phyloP scores from a whole-genome alignment of 805 yeast genomes.

The Cyberlindnera euphorbiiphila region DNA sequence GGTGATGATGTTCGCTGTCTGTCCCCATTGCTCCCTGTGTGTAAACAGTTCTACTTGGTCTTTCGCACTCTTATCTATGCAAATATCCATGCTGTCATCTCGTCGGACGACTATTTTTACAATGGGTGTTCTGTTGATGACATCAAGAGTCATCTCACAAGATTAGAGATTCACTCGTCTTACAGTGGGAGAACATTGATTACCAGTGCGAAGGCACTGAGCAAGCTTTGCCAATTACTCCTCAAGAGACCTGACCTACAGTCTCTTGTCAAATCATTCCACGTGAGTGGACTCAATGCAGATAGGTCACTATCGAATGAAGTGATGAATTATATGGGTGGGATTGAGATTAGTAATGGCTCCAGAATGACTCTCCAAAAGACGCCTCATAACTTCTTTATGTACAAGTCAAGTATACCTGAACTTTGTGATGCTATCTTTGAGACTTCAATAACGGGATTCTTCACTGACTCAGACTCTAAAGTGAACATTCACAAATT shows the following conservation, averaged over 20 bases:
- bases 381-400: constrained; percentile 9
- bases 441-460: constrained; percentile 6
- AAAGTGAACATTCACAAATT: constrained; percentile 5
- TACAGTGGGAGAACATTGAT: constrained; percentile 7
- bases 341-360: constrained; percentile 1
- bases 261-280: constrained; percentile 7
- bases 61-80: constrained; percentile 13
- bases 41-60: constrained; percentile 11
- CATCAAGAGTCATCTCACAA: not conserved
- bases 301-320: constrained; percentile 6
- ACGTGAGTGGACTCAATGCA: constrained; percentile 9
- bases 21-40: constrained; percentile 11
- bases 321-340: constrained; percentile 3
- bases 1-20: constrained; percentile 9
- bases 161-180: no score
- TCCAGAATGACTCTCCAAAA: constrained; percentile 1
- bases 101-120: constrained; percentile 11
- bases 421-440: constrained; percentile 3
- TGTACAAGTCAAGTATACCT: constrained; percentile 3
- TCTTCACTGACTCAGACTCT: not conserved
- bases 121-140: constrained; percentile 1
- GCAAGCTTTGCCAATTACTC: constrained; percentile 7
- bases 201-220: constrained; percentile 4
- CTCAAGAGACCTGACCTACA: constrained; percentile 3
- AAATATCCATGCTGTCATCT: constrained; percentile 15